Percentiles rank a stretch among this genome's conserved stretches.
phyloP scores from a whole-genome alignment of 2,329 filamentous ascomycete genomes.

The Penicillium sp. region DNA sequence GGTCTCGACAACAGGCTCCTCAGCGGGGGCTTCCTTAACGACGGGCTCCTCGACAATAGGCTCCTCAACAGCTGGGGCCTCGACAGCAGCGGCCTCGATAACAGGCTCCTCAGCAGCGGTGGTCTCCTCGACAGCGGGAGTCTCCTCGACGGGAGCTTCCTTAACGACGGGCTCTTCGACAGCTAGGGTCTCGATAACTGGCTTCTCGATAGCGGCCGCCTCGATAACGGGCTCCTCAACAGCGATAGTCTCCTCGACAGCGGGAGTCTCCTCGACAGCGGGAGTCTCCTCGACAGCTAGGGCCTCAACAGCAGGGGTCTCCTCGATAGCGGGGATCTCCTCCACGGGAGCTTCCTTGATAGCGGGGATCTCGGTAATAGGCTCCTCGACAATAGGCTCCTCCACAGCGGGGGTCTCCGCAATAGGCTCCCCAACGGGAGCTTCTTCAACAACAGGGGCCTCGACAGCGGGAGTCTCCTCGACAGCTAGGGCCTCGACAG shows the following conservation, averaged over 20 bases:
- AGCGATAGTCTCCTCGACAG: conserved; percentile 1
- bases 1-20: neutral
- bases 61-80: neutral
- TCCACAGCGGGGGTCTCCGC: conserved; percentile 7
- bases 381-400: neutral
- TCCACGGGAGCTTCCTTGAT: neutral
- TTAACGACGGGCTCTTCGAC: conserved; percentile 2
- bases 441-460: conserved; percentile 1
- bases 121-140: conserved; percentile 1
- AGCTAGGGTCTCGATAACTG: no score
- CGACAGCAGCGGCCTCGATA: neutral
- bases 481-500: no score
- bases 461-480: conserved; percentile 12
- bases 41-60: no score
- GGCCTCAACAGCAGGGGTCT: no score
- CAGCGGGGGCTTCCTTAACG: no score
- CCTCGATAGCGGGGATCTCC: conserved; percentile 3
- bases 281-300: conserved; percentile 1
- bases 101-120: neutral
- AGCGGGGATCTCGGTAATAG: conserved; percentile 2
- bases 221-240: neutral
- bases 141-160: neutral
- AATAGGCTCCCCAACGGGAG: conserved; percentile 1
- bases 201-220: no score
- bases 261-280: neutral